Base-by-base conservation (phyloP, 441 rosid genomes). In the Populus trichocarpa region DNA sequence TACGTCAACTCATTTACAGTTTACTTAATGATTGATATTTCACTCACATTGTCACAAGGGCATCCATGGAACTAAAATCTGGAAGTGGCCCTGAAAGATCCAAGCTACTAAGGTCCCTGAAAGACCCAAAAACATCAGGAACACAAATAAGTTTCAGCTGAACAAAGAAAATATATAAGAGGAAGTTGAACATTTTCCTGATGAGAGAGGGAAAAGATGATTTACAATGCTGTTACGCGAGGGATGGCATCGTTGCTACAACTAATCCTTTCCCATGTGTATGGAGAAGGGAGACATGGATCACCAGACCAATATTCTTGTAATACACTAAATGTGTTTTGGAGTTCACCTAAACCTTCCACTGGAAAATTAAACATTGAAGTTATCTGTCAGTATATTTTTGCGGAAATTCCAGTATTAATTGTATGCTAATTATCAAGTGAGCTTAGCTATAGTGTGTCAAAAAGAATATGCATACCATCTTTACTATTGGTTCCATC, bases 241-340 rank as follows among this genome's bases (percentile, higher is more conserved):
- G 90, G 84, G 1, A 59, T 76, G 53, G 73, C 69, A 72, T 63
- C 84, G 25, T 67, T 1, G n/a, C 77, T 83, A 40, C 90, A 88
- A 64, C 77, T 80, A 70, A 83, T 63, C 89, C 90, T 84, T 14
- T 86, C 89, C 89, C 89, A 86, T 35, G 80, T 38, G 69, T 80
- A 84, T 6, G 85, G 79, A 6, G 81, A 77, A 38, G 89, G 90
- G 64, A 84, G 86, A 70, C 88, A 88, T 23, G 88, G 89, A 63
- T 86, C 91, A 36, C 89, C 88, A 50, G 75, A 69, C 88, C 87
- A 88, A 1, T 14, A 12, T 5, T 67, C 80, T 33, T 69, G 68
- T 6, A 85, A 74, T 53, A 36, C 63, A 26, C 53, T 36, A 50
- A 85, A 85, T 73, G 35, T 67, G 8, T 30, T 35, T 68, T 71